Conservation (phyloP, 1,284 basidiomycete species). For the Lignosus rhinocerotis region DNA sequence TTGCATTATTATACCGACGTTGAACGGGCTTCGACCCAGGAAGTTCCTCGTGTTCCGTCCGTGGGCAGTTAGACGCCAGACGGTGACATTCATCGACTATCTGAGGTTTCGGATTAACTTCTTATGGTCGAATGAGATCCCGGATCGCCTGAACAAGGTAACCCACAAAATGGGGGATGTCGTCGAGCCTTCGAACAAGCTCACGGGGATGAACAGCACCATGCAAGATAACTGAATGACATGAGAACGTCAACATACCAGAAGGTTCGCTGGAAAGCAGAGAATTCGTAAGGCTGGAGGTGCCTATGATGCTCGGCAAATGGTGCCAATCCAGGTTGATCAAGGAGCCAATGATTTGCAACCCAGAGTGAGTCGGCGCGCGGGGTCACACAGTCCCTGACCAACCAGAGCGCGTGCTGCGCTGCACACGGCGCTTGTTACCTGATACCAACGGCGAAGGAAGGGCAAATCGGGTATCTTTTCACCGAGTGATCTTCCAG, state of each 20-base stretch:
- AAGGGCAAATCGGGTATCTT: slow-evolving; percentile 12
- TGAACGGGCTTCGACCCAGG: neutral
- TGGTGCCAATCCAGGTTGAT: slow-evolving; percentile 5
- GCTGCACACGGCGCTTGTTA: slow-evolving; percentile 5
- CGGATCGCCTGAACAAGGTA: slow-evolving; percentile 18
- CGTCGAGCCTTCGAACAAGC: neutral
- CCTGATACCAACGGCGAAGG: slow-evolving; percentile 15
- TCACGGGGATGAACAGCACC: slow-evolving; percentile 5
- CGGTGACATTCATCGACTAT: slow-evolving; percentile 1
- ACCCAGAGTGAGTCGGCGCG: neutral
- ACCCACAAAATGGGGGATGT: slow-evolving; percentile 5
- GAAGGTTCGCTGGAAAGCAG: slow-evolving; percentile 5
- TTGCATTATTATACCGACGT: neutral
- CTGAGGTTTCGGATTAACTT: slow-evolving; percentile 15
- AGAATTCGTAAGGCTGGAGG: neutral
- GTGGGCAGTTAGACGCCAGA: neutral
- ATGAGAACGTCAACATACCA: slow-evolving; percentile 9
- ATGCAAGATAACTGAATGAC: slow-evolving; percentile 7
- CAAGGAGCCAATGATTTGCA: slow-evolving; percentile 8
- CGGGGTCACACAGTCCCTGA: neutral
- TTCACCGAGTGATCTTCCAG: slow-evolving; percentile 10
- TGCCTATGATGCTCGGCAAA: slow-evolving; percentile 7
- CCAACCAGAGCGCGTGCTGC: slow-evolving; percentile 4
- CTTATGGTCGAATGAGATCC: neutral
- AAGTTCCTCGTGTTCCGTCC: neutral